phyloP scores from a whole-genome alignment of 129 eudicot genomes.

The Tanacetum coccineum region DNA sequence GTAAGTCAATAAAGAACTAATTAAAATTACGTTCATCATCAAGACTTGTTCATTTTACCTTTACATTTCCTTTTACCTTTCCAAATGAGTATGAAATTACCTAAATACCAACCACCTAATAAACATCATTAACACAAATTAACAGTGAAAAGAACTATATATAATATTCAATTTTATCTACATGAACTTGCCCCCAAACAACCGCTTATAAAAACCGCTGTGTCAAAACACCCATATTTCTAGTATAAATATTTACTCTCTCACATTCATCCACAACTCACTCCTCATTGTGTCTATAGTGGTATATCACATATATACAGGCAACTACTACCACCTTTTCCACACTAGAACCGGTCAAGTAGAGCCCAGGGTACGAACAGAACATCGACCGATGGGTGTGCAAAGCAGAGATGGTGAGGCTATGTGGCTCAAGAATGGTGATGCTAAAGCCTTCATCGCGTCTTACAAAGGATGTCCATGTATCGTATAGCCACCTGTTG shows the following conservation, averaged over 20 bases:
- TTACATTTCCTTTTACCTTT: neutral
- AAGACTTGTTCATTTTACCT: constrained; percentile 11
- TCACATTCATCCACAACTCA: constrained; percentile 11
- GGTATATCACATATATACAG: constrained; percentile 22
- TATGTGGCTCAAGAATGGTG: constrained; percentile 56
- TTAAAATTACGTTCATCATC: neutral
- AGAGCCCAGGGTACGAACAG: constrained; percentile 39
- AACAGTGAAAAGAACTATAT: neutral
- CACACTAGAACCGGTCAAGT: constrained; percentile 15
- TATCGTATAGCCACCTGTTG: constrained; percentile 46
- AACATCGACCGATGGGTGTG: constrained; percentile 37
- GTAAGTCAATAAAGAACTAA: neutral
- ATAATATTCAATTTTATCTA: constrained; percentile 1
- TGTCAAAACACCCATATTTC: constrained; percentile 17
- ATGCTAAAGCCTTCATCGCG: constrained; percentile 51
- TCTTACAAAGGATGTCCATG: constrained; percentile 55
- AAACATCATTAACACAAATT: constrained; percentile 6
- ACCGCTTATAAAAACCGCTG: constrained; percentile 24
- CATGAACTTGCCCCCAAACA: constrained; percentile 9
- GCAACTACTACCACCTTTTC: constrained; percentile 37
- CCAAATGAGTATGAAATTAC: constrained; percentile 20
- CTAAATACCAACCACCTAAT: constrained; percentile 23
- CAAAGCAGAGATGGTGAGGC: constrained; percentile 53
- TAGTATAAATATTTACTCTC: constrained; percentile 26
- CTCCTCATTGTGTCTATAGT: constrained; percentile 6